Evolutionary conservation across 352 stramenopile genomes (phyloP).

Genomic region (Pythium scleroteichum): DNA sequence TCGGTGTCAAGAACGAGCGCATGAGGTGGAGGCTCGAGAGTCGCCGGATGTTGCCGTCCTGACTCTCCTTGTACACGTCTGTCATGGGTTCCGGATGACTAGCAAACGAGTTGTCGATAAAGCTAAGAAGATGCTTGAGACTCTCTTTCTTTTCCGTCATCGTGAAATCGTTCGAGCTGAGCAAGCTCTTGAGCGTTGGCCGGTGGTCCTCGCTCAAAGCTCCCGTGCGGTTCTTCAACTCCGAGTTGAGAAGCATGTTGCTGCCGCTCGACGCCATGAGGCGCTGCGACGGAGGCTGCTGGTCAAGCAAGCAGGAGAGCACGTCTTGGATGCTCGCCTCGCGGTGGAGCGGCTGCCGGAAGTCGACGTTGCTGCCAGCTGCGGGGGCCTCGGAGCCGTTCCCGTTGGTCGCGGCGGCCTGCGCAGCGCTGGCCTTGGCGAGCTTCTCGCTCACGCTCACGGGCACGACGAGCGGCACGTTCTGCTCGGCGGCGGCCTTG

Average conservation of each 20-base stretch:
- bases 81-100: conserved; percentile 73
- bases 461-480: conserved; percentile 30
- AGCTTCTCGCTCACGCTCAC: conserved; percentile 19
- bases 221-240: conserved; percentile 43
- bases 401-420: background rate
- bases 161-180: conserved; percentile 81
- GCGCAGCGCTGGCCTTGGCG: conserved; percentile 12
- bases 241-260: conserved; percentile 58
- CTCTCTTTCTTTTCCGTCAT: conserved; percentile 90
- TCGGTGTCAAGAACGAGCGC: conserved; percentile 68
- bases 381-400: background rate
- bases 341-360: conserved; percentile 58
- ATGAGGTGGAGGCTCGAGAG: conserved; percentile 83
- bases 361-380: conserved; percentile 33
- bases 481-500: conserved; percentile 47
- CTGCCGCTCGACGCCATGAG: conserved; percentile 50
- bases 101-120: conserved; percentile 85
- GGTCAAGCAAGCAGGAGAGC: conserved; percentile 70
- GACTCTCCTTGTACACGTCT: conserved; percentile 79
- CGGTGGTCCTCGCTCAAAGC: conserved; percentile 38
- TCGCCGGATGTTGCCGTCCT: conserved; percentile 66
- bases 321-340: conserved; percentile 81
- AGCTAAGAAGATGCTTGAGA: conserved; percentile 73
- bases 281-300: conserved; percentile 52
- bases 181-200: conserved; percentile 73